Conservation (phyloP, 352 stramenopile species). For the Pythium apleroticum region DNA sequence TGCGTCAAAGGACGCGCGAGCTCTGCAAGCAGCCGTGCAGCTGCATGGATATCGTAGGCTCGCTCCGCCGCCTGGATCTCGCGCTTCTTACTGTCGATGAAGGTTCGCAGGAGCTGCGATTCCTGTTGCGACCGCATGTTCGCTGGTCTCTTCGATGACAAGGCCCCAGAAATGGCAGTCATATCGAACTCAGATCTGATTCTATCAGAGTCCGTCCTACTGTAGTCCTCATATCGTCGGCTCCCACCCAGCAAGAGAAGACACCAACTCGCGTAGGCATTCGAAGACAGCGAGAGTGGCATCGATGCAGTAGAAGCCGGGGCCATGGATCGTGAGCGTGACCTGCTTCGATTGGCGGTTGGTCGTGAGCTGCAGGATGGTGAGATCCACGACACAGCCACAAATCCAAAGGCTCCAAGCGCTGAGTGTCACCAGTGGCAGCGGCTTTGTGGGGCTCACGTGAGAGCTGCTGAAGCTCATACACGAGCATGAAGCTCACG, state of each 20-base stretch:
- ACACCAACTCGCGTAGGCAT: too few species aligned
- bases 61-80: conserved; percentile 45
- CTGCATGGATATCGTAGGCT: conserved; percentile 41
- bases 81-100: conserved; percentile 49
- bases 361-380: conserved; percentile 27
- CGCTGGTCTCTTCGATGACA: neutral
- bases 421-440: neutral
- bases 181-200: neutral
- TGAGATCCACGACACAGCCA: conserved; percentile 36
- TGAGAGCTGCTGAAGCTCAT: conserved; percentile 29
- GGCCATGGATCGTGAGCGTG: conserved; percentile 22
- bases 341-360: conserved; percentile 2
- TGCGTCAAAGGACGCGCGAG: conserved; percentile 39
- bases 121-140: neutral
- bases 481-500: conserved; percentile 39
- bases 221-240: too few species aligned
- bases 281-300: too few species aligned
- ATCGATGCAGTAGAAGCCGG: conserved; percentile 28
- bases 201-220: neutral
- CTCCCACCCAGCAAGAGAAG: too few species aligned
- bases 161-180: neutral
- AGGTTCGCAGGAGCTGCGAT: conserved; percentile 45
- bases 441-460: conserved; percentile 13
- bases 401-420: conserved; percentile 24
- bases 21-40: conserved; percentile 32